Conservation (phyloP, 345 rosid genomes). For the Populus davidiana region DNA sequence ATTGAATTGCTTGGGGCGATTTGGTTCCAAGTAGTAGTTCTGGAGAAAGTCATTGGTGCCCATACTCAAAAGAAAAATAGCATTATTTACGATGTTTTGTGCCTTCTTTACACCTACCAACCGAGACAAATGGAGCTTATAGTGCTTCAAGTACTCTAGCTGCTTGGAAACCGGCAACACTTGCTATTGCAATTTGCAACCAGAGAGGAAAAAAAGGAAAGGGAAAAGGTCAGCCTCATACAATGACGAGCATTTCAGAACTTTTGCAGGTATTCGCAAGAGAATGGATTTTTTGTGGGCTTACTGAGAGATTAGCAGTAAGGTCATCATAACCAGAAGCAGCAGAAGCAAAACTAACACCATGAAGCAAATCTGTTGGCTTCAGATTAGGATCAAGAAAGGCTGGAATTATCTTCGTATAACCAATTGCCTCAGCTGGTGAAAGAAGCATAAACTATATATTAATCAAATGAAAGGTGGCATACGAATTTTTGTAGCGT, state of each 20-base stretch:
- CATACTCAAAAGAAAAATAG: constrained; percentile 56
- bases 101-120: constrained; percentile 53
- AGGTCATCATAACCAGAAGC: constrained; percentile 87
- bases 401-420: constrained; percentile 52
- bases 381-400: constrained; percentile 60
- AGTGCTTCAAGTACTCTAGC: constrained; percentile 56
- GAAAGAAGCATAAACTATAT: not conserved
- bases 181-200: constrained; percentile 29
- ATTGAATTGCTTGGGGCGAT: constrained; percentile 56
- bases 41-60: constrained; percentile 89
- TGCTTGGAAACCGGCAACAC: constrained; percentile 65
- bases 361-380: constrained; percentile 47
- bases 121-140: constrained; percentile 54
- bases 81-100: constrained; percentile 44
- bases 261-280: too few species aligned
- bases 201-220: not conserved
- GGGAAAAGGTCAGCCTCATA: not conserved
- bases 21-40: constrained; percentile 64
- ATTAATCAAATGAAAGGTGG: not conserved
- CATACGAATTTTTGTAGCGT: not conserved
- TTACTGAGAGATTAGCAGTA: constrained; percentile 79
- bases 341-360: constrained; percentile 91
- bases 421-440: constrained; percentile 67
- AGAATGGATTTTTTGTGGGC: constrained; percentile 5
- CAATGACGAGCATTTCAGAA: too few species aligned